These are phyloP conservation scores for Saccharomycopsis selenospora DNA, from an alignment of 805 yeast species.

Conservation along the genomic window DNA sequence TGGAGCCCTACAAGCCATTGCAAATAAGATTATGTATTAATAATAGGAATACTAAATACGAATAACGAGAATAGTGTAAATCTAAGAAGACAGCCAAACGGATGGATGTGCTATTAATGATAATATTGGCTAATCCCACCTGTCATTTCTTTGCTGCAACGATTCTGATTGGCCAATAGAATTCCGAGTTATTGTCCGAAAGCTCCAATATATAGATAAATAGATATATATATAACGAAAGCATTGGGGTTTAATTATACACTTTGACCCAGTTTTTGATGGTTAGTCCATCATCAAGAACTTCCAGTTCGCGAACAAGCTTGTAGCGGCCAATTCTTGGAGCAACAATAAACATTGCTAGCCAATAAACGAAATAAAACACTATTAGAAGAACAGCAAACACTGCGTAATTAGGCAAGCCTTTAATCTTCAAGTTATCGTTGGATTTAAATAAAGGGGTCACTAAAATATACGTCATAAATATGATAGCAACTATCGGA, in stretches of 20 bases:
- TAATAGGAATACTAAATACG: no score
- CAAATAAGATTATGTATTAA: no score
- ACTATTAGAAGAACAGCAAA: conserved; percentile 9
- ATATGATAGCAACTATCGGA: conserved; percentile 12
- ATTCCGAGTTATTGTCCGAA: no score
- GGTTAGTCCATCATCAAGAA: conserved; percentile 17
- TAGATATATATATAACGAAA: no score
- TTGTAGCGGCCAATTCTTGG: conserved; percentile 15
- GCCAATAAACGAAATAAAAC: conserved; percentile 13
- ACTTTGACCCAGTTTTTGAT: conserved; percentile 12
- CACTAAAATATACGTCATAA: conserved; percentile 11
- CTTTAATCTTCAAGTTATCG: conserved; percentile 7
- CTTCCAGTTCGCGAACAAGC: conserved; percentile 11
- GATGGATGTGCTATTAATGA: not conserved
- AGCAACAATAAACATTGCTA: conserved; percentile 13
- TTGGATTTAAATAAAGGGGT: conserved; percentile 16
- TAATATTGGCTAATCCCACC: not conserved
- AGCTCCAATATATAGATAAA: no score
- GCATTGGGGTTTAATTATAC: no score
- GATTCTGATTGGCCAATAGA: no score
- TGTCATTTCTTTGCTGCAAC: no score
- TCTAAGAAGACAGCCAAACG: not conserved
- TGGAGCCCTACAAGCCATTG: no score
- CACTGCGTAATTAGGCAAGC: conserved; percentile 17
- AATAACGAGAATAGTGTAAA: no score